Conservation (phyloP, 2,329 filamentous ascomycete species). For the Diaporthe destruens region DNA sequence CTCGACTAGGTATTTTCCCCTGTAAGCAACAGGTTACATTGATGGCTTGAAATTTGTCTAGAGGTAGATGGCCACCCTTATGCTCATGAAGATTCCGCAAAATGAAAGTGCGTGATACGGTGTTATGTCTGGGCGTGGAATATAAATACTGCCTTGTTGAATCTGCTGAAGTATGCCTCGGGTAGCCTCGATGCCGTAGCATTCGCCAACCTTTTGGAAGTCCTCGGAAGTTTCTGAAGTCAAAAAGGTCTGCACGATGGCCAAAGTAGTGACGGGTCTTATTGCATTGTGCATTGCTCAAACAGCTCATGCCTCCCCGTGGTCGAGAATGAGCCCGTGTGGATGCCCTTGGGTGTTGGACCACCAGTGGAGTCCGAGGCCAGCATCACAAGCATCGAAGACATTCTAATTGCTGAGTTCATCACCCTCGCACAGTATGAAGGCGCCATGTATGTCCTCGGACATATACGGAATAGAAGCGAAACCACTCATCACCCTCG, state of each 20-base stretch:
- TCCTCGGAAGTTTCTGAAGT: too few species aligned
- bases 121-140: not conserved
- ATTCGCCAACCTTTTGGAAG: not conserved
- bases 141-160: not conserved
- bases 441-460: too few species aligned
- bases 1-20: not conserved
- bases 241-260: not conserved
- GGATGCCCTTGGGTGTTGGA: not conserved
- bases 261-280: not conserved
- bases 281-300: constrained; percentile 1
- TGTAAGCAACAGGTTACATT: not conserved
- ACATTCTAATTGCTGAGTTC: not conserved
- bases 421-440: too few species aligned
- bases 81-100: not conserved
- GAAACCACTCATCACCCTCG: too few species aligned
- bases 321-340: not conserved
- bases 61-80: not conserved
- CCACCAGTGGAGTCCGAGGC: not conserved
- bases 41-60: not conserved
- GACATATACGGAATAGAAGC: too few species aligned
- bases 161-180: not conserved
- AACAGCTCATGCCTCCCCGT: not conserved
- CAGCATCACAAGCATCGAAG: not conserved
- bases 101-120: not conserved
- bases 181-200: too few species aligned